Evolutionary conservation across 2,329 filamentous ascomycete genomes (phyloP).

Genomic region (Pseudocercospora musae): DNA sequence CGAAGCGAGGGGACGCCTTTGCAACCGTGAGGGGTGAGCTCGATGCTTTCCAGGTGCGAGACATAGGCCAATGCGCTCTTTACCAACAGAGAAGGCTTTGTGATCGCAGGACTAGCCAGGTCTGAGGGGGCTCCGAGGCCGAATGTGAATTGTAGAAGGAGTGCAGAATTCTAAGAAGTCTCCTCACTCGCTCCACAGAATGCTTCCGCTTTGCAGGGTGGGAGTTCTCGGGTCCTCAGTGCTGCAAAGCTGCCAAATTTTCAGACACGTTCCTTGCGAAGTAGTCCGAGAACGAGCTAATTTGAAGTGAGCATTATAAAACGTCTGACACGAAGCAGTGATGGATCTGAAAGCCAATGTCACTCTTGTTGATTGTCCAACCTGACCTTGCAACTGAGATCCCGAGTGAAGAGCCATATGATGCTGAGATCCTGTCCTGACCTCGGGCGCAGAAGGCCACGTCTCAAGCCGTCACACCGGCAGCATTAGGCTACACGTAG

Average conservation of each 20-base stretch:
- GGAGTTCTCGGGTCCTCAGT: not conserved
- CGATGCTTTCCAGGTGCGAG: not conserved
- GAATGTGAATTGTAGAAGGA: not conserved
- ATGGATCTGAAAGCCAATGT: not conserved
- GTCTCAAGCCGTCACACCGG: not conserved
- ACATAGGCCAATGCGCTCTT: not conserved
- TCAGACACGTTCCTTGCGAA: not conserved
- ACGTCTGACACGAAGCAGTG: not conserved
- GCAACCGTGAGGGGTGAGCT: not conserved
- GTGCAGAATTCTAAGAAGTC: not conserved
- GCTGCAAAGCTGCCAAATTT: not conserved
- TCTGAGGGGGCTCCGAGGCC: not conserved
- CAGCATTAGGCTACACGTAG: too few relatives aligned
- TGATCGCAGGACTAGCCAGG: not conserved
- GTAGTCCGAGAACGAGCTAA: not conserved
- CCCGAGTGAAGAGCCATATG: not conserved
- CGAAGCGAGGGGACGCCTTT: not conserved
- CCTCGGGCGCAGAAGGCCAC: not conserved
- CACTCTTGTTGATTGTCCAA: not conserved
- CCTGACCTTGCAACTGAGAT: not conserved
- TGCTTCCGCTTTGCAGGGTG: not conserved
- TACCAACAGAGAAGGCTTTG: not conserved
- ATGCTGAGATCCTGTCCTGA: not conserved
- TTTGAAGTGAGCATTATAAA: not conserved
- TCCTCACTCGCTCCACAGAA: not conserved